Percentiles rank a stretch among this genome's conserved stretches.
Evolutionary conservation across 1,284 basidiomycete species (phyloP).

Genomic region (Takashimella tepidaria): DNA sequence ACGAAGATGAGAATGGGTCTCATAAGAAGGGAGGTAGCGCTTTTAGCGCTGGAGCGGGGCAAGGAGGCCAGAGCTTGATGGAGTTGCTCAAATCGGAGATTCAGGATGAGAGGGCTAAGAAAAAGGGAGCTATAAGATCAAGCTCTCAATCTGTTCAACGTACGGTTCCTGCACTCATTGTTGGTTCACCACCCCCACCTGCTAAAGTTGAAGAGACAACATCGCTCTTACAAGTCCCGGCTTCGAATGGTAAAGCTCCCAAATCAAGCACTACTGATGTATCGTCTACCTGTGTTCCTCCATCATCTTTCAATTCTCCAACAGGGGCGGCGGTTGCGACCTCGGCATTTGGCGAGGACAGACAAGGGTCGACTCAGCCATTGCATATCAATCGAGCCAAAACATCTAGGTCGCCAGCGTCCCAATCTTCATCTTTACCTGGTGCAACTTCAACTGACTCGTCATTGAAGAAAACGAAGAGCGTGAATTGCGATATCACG

Average conservation of each 20-base stretch:
- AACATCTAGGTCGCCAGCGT: neutral
- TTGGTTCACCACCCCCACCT: conserved; percentile 31
- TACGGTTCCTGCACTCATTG: conserved; percentile 37
- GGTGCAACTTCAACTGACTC: neutral
- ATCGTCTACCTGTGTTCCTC: neutral
- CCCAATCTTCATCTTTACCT: neutral
- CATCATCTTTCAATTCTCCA: too few species aligned
- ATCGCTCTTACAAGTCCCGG: neutral
- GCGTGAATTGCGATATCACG: too few species aligned
- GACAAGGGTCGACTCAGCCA: neutral
- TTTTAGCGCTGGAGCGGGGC: neutral
- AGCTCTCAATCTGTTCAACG: neutral
- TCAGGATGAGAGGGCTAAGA: neutral
- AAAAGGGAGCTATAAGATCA: neutral
- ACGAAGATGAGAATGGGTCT: conserved; percentile 25
- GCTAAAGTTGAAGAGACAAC: neutral
- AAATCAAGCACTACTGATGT: neutral
- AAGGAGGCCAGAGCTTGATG: conserved; percentile 29
- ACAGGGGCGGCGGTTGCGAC: too few species aligned
- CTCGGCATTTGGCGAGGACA: neutral
- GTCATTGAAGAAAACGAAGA: neutral
- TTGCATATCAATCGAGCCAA: neutral
- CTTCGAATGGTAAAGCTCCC: neutral
- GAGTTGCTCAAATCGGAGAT: conserved; percentile 19
- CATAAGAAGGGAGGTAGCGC: neutral